Base-by-base conservation (phyloP, 768 basidiomycete genomes). In the Neoboletus magnificus region DNA sequence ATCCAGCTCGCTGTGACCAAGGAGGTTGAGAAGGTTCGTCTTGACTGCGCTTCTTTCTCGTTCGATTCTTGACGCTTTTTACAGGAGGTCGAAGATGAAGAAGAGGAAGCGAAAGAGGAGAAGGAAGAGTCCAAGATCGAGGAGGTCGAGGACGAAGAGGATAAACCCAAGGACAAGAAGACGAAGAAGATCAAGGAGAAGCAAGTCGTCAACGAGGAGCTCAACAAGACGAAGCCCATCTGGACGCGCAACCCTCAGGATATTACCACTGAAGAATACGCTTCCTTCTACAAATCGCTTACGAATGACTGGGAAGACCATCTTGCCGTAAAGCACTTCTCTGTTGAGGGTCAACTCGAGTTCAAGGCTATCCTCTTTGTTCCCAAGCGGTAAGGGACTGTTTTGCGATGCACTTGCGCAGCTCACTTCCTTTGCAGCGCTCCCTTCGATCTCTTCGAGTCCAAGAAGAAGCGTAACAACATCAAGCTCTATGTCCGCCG, bases 401-500 rank as follows among this genome's bases (percentile, higher is more conserved):
- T 51, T 5, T 46, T 37, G 6, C 39, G 32, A 50, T 29, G 32
- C 0, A 13, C 20, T 16, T 25, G 32, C 29, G 11, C 9, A 23
- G 5, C 51, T 63, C 15, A 45, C 51, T 60, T 33, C 60, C 18
- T 7, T 50, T 42, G 3, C 45, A 94, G 94, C 58, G 97, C 96
- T 42, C 97, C 97, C 50, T 98, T 98, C 76, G 97, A 99, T 71
- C 89, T 99, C 73, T 99, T 99, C 79, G 97, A 99, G 81, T 91
- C 91, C 58, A 98, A 99, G 89, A 98, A 98, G 91, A 98, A 98
- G 86, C 92, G 96, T 69, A 98, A 98, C 85, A 98, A 98, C 89
- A 98, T 99, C 84, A 99, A 99, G 80, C 94, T 99, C 73, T 99
- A 98, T 73, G 97, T 99, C 66, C 93, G 97, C 81, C 93, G 97